These are phyloP conservation scores for Scheffersomyces illinoinensis DNA, from an alignment of 1,139 yeast genomes.

Conservation along the genomic window DNA sequence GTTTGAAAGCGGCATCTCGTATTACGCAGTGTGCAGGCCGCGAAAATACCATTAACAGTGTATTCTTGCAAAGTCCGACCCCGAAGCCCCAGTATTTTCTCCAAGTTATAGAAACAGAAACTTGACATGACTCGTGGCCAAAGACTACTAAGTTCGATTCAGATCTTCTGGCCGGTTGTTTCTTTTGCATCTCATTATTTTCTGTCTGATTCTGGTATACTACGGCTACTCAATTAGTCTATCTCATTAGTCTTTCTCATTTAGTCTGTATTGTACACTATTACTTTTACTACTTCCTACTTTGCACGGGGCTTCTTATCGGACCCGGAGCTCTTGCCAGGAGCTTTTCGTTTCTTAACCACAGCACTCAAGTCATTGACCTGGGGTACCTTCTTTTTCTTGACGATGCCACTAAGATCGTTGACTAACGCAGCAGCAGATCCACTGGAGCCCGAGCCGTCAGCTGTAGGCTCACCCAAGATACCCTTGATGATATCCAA, in stretches of 20 bases:
- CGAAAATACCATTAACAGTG: not conserved
- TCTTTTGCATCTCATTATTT: not conserved
- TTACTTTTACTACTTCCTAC: not conserved
- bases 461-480: constrained; percentile 49
- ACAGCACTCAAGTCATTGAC: constrained; percentile 39
- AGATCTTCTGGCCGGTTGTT: not conserved
- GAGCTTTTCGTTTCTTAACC: constrained; percentile 34
- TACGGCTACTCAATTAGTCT: no score
- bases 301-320: not conserved
- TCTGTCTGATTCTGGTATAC: not conserved
- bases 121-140: no score
- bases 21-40: not conserved
- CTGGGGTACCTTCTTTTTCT: constrained; percentile 10
- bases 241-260: not conserved
- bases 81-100: not conserved
- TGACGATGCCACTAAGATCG: constrained; percentile 11
- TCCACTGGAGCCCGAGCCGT: constrained; percentile 1
- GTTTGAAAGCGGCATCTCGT: no score
- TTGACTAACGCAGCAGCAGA: constrained; percentile 10
- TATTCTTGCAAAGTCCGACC: not conserved
- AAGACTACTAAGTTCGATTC: no score
- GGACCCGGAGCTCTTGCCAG: constrained; percentile 1
- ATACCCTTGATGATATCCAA: constrained; percentile 61
- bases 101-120: no score
- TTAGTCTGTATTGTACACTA: not conserved